These are phyloP conservation scores for Sporothrix variecibatus DNA, from an alignment of 2,329 filamentous ascomycete genomes.

Conservation along the genomic window DNA sequence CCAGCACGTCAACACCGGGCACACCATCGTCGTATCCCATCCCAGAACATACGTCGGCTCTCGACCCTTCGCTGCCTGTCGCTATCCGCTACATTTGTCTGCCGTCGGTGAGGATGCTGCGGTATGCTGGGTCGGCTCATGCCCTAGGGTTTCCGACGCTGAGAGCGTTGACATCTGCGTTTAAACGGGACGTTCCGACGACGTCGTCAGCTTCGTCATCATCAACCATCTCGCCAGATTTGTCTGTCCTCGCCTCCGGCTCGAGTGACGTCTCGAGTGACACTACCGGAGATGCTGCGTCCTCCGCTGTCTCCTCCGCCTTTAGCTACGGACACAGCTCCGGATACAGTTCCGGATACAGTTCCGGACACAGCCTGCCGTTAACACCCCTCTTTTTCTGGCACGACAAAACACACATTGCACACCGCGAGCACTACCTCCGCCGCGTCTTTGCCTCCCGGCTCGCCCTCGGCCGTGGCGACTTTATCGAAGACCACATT, in stretches of 20 bases:
- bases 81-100: slow-evolving; percentile 57
- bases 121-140: slow-evolving; percentile 52
- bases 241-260: slow-evolving; percentile 3
- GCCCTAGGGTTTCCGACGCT: slow-evolving; percentile 48
- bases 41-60: background rate
- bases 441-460: slow-evolving; percentile 51
- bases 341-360: slow-evolving; percentile 9
- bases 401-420: slow-evolving; percentile 60
- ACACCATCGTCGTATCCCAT: background rate
- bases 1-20: background rate
- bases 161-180: slow-evolving; percentile 43
- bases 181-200: slow-evolving; percentile 45
- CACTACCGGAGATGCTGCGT: too few relatives aligned
- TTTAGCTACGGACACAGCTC: too few relatives aligned
- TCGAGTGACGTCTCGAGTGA: background rate
- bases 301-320: background rate
- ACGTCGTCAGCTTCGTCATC: background rate
- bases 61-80: slow-evolving; percentile 18
- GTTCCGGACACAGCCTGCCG: slow-evolving; percentile 38
- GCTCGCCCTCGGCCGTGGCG: slow-evolving; percentile 52
- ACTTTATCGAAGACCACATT: slow-evolving; percentile 59
- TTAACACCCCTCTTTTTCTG: slow-evolving; percentile 60
- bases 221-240: background rate
- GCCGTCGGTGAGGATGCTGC: slow-evolving; percentile 53
- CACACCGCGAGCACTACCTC: slow-evolving; percentile 52